Evolutionary conservation across 1,139 yeast genomes (phyloP).

Genomic region (Nakaseomyces nivariensis): DNA sequence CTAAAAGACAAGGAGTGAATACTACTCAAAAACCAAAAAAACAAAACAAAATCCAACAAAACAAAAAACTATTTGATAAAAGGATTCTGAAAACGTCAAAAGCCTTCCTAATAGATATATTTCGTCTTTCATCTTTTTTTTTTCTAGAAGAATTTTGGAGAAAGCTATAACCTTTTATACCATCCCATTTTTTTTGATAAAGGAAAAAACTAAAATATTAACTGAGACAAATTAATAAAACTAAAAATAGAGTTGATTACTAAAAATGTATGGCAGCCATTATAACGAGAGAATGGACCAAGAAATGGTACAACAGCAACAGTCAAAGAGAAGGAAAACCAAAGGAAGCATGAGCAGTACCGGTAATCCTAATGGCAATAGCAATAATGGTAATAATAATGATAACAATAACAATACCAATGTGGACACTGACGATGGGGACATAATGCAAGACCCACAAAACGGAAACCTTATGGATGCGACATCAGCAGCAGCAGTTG

Average conservation of each 20-base stretch:
- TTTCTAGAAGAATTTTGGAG: too few species aligned
- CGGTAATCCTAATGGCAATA: neutral
- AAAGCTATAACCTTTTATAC: too few species aligned
- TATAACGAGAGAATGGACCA: neutral
- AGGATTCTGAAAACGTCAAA: too few species aligned
- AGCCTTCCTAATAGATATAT: too few species aligned
- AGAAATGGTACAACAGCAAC: neutral
- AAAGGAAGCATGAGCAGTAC: neutral
- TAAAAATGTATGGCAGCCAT: neutral
- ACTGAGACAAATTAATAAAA: too few species aligned
- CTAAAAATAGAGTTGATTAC: neutral
- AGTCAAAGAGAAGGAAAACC: neutral
- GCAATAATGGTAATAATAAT: neutral
- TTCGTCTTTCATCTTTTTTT: too few species aligned
- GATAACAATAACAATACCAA: neutral
- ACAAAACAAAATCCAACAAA: too few species aligned
- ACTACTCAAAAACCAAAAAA: too few species aligned
- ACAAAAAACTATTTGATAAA: too few species aligned
- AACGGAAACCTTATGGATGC: neutral
- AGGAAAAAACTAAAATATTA: neutral
- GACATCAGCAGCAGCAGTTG: neutral
- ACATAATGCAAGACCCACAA: neutral
- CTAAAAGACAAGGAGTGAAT: too few species aligned
- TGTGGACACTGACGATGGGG: neutral
- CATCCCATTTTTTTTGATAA: too few species aligned